Evolutionary conservation across 2,329 filamentous ascomycete genomes (phyloP).

Genomic region (Pleomassaria siparia): DNA sequence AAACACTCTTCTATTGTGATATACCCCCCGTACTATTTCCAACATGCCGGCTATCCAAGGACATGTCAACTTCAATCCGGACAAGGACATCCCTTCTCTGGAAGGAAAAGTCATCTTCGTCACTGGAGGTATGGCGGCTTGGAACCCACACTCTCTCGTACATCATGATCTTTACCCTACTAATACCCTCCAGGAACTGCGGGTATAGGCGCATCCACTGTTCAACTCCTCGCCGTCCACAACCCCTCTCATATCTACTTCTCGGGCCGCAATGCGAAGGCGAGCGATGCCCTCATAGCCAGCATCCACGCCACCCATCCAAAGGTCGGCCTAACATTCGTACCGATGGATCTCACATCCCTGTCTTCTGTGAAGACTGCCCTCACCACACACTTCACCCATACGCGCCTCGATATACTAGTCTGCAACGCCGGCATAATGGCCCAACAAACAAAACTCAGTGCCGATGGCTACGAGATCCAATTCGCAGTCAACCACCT

Average conservation of each 20-base stretch:
- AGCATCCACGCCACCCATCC: constrained; percentile 31
- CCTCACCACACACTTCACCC: constrained; percentile 23
- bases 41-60: not conserved
- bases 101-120: constrained; percentile 13
- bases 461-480: constrained; percentile 50
- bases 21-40: not conserved
- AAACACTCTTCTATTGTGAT: not conserved
- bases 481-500: constrained; percentile 53
- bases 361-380: constrained; percentile 36
- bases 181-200: constrained; percentile 36
- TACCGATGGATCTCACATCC: constrained; percentile 41
- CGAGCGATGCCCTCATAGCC: constrained; percentile 37
- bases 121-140: constrained; percentile 18
- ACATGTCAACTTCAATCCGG: constrained; percentile 6
- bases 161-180: not conserved
- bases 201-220: constrained; percentile 47
- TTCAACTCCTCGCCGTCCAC: constrained; percentile 45
- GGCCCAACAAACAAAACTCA: constrained; percentile 28
- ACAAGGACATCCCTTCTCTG: constrained; percentile 3
- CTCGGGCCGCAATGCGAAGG: constrained; percentile 41
- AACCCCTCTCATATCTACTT: constrained; percentile 48
- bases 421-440: constrained; percentile 49
- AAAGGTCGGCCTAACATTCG: constrained; percentile 29
- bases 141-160: no score
- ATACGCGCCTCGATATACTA: constrained; percentile 44